Evolutionary conservation across 805 yeast genomes (phyloP).

Genomic region (Yamadazyma sp.): DNA sequence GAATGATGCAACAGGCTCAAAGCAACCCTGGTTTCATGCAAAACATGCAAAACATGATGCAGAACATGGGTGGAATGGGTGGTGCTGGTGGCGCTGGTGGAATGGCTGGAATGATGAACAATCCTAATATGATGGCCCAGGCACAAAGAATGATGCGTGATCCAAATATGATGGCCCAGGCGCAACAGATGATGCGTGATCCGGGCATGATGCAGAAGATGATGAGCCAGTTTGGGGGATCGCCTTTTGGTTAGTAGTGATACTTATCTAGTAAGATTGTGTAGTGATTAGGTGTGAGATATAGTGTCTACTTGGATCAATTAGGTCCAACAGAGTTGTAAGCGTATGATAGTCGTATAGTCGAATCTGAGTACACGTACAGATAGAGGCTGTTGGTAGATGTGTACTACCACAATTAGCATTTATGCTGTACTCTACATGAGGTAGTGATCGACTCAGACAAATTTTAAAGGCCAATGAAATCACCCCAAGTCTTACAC

Average conservation of each 20-base stretch:
- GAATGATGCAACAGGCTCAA: slow-evolving; percentile 57
- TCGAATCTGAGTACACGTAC: too few relatives aligned
- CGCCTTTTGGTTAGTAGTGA: slow-evolving; percentile 6
- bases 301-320: too few relatives aligned
- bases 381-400: too few relatives aligned
- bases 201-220: slow-evolving; percentile 73
- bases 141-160: slow-evolving; percentile 49
- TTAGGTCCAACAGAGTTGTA: too few relatives aligned
- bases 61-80: slow-evolving; percentile 52
- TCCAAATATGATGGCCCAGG: slow-evolving; percentile 42
- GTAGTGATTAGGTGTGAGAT: not conserved
- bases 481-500: too few relatives aligned
- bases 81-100: slow-evolving; percentile 39
- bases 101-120: slow-evolving; percentile 63
- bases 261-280: not conserved
- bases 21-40: slow-evolving; percentile 53
- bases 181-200: slow-evolving; percentile 44
- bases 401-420: too few relatives aligned
- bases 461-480: too few relatives aligned
- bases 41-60: slow-evolving; percentile 53
- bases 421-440: too few relatives aligned
- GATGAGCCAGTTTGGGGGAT: slow-evolving; percentile 65
- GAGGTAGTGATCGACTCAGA: too few relatives aligned
- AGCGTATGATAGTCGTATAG: too few relatives aligned
- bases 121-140: slow-evolving; percentile 49